Evolutionary conservation across 805 yeast genomes (phyloP).

Genomic region (Yamadazyma akitaensis): DNA sequence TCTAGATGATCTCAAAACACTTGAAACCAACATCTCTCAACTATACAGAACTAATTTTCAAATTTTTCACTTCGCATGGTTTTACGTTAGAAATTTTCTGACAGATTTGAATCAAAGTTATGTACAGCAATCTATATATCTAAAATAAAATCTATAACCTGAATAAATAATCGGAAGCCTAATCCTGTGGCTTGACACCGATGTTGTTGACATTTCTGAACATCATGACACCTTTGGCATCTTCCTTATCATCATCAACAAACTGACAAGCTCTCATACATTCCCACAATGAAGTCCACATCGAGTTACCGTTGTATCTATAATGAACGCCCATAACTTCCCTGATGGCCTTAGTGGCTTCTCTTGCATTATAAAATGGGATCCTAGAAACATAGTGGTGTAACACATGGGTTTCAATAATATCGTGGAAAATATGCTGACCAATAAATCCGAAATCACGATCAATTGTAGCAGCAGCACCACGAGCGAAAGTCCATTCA

Average conservation of each 20-base stretch:
- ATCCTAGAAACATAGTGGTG: slow-evolving; percentile 55
- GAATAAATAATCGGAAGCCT: slow-evolving; percentile 1
- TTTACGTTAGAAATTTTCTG: background rate
- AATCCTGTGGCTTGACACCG: slow-evolving; percentile 37
- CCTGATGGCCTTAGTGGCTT: slow-evolving; percentile 49
- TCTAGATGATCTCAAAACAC: slow-evolving; percentile 4
- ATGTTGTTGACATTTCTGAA: slow-evolving; percentile 58
- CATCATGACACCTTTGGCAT: slow-evolving; percentile 54
- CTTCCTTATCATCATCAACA: slow-evolving; percentile 53
- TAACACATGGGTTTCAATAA: slow-evolving; percentile 56
- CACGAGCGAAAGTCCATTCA: slow-evolving; percentile 63
- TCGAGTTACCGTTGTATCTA: slow-evolving; percentile 48
- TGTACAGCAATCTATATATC: background rate
- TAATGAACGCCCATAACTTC: slow-evolving; percentile 54
- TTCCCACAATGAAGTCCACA: slow-evolving; percentile 59
- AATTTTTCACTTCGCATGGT: slow-evolving; percentile 9
- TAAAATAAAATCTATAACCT: background rate
- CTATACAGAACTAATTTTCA: background rate
- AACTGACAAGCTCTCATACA: slow-evolving; percentile 63
- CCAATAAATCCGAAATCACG: slow-evolving; percentile 61
- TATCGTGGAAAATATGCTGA: slow-evolving; percentile 54
- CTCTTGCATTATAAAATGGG: slow-evolving; percentile 55
- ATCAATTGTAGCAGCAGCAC: slow-evolving; percentile 66
- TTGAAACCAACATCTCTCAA: slow-evolving; percentile 4
- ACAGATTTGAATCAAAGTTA: background rate